Percentiles rank a stretch among this genome's conserved stretches.
Conservation (phyloP, 345 rosid genomes). For the Corchorus capsularis region DNA sequence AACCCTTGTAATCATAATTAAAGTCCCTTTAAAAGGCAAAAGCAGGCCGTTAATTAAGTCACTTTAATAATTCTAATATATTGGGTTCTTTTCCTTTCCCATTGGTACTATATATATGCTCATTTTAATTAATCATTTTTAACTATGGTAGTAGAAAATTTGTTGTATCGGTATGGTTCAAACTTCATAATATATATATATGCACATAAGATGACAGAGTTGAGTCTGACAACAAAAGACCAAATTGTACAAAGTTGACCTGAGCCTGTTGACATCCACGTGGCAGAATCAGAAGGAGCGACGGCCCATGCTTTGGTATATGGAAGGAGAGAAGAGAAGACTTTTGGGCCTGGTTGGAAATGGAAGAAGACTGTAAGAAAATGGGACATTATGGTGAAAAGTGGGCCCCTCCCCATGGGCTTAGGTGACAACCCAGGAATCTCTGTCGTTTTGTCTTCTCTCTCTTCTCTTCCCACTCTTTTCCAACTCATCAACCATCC, state of each 20-base stretch:
- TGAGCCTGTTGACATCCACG: not conserved
- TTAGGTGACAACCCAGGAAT: conserved; percentile 36
- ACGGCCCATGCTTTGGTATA: not conserved
- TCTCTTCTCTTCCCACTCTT: too few species aligned
- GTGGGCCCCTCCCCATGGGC: conserved; percentile 25
- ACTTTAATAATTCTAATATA: too few species aligned
- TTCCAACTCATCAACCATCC: not conserved
- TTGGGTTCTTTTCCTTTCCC: too few species aligned
- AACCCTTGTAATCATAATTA: too few species aligned
- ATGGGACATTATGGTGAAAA: not conserved
- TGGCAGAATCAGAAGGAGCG: conserved; percentile 4
- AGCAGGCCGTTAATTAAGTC: too few species aligned
- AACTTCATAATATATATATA: too few species aligned
- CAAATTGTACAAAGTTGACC: not conserved
- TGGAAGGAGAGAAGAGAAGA: not conserved
- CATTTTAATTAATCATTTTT: too few species aligned
- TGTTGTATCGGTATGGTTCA: too few species aligned
- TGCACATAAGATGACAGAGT: too few species aligned
- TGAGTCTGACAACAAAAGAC: conserved; percentile 8
- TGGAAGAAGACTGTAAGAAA: not conserved
- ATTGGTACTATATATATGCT: too few species aligned
- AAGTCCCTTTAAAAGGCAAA: too few species aligned
- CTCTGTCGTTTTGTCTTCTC: conserved; percentile 54
- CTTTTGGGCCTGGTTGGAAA: not conserved
- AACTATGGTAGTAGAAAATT: too few species aligned